A percentile compares a stretch with the other conserved stretches of the same genome.
phyloP scores from a whole-genome alignment of 2,329 filamentous ascomycete species.

The Aspergillus intermedius region DNA sequence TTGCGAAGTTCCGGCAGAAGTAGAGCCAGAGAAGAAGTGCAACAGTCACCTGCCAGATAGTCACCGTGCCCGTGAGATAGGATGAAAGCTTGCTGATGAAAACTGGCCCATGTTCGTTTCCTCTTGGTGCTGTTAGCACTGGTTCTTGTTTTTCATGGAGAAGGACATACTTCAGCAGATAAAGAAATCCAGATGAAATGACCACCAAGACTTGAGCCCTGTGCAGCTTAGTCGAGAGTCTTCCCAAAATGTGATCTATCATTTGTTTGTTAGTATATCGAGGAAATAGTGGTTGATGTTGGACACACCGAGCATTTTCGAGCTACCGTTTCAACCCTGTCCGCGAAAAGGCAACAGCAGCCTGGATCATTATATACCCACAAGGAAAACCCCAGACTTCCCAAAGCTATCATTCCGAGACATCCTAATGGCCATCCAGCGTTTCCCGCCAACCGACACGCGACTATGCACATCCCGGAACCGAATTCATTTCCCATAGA shows the following conservation, averaged over 20 bases:
- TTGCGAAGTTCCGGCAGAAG: slow-evolving; percentile 84
- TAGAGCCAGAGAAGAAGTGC: slow-evolving; percentile 88
- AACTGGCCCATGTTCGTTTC: slow-evolving; percentile 73
- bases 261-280: background rate
- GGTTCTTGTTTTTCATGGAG: too few species aligned
- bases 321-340: too few species aligned
- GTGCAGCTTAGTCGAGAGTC: slow-evolving; percentile 83
- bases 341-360: too few species aligned
- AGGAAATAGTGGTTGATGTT: background rate
- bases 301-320: background rate
- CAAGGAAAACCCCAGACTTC: too few species aligned
- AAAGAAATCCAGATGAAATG: slow-evolving; percentile 82
- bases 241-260: slow-evolving; percentile 80
- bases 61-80: slow-evolving; percentile 63
- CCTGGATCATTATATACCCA: too few species aligned
- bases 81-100: slow-evolving; percentile 53
- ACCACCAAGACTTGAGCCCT: slow-evolving; percentile 90
- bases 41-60: slow-evolving; percentile 83
- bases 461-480: too few species aligned
- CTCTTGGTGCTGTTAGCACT: slow-evolving; percentile 45
- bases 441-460: too few species aligned
- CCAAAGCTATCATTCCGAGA: too few species aligned
- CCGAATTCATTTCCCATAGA: too few species aligned
- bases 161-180: slow-evolving; percentile 62
- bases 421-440: too few species aligned